Conservation (phyloP, 208 protist species). For the Strigomonas culicis region DNA sequence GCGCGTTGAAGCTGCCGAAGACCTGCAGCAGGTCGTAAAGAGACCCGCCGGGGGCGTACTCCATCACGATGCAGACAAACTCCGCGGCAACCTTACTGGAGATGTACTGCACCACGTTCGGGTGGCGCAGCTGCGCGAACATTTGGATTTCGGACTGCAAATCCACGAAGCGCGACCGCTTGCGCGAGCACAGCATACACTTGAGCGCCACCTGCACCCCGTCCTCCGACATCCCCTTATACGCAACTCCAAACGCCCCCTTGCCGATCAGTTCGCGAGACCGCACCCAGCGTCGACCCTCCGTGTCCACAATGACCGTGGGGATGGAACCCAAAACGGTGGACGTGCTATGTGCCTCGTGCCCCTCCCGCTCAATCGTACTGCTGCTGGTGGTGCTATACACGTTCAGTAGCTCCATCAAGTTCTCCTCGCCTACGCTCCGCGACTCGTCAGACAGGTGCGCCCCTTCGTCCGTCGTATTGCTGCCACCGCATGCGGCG, state of each 20-base stretch:
- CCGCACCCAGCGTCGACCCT: too few relatives aligned
- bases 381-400: too few relatives aligned
- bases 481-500: too few relatives aligned
- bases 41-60: slow-evolving; percentile 61
- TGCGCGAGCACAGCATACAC: slow-evolving; percentile 57
- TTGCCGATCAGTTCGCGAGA: slow-evolving; percentile 51
- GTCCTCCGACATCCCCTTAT: too few relatives aligned
- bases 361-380: too few relatives aligned
- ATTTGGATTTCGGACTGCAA: slow-evolving; percentile 58
- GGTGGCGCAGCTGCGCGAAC: slow-evolving; percentile 48
- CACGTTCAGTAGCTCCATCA: too few relatives aligned
- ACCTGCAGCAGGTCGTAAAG: slow-evolving; percentile 41
- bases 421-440: too few relatives aligned
- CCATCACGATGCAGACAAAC: slow-evolving; percentile 53
- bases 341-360: too few relatives aligned
- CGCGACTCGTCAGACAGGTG: too few relatives aligned
- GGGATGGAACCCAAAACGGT: too few relatives aligned
- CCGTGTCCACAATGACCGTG: too few relatives aligned
- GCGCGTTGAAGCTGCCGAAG: slow-evolving; percentile 43
- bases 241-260: slow-evolving; percentile 63
- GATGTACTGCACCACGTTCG: slow-evolving; percentile 57
- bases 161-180: slow-evolving; percentile 45
- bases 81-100: slow-evolving; percentile 51
- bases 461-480: too few relatives aligned
- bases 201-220: slow-evolving; percentile 83